These are phyloP conservation scores for Paramecium octaurelia DNA, from an alignment of 73 alveolate species.

Conservation along the genomic window DNA sequence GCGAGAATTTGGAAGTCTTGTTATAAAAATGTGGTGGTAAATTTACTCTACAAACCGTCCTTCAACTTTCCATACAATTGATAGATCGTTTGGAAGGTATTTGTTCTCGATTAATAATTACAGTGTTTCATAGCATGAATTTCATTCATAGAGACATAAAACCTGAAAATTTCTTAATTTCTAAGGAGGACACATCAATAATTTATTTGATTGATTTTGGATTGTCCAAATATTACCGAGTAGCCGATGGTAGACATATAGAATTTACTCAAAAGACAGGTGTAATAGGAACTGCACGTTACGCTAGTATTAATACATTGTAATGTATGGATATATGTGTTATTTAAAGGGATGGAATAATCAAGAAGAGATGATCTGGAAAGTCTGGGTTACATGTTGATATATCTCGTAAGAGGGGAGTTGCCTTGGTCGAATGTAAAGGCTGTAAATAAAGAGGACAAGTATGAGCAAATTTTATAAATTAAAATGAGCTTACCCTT, in stretches of 20 bases:
- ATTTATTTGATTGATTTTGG: conserved; percentile 93
- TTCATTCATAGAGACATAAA: conserved; percentile 85
- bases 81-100: conserved; percentile 53
- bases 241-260: conserved; percentile 75
- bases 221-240: conserved; percentile 83
- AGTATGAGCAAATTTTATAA: conserved; percentile 68
- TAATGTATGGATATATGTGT: not conserved
- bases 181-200: conserved; percentile 67
- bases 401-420: conserved; percentile 70
- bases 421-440: conserved; percentile 74
- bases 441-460: conserved; percentile 64
- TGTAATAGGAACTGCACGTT: conserved; percentile 80
- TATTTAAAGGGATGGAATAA: conserved; percentile 69
- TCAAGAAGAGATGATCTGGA: conserved; percentile 85
- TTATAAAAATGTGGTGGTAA: conserved; percentile 73
- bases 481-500: conserved; percentile 67
- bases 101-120: not conserved
- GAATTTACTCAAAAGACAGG: conserved; percentile 67
- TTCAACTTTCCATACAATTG: conserved; percentile 28
- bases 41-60: conserved; percentile 55
- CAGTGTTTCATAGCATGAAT: conserved; percentile 68
- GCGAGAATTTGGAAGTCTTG: conserved; percentile 87
- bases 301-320: conserved; percentile 69
- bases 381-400: conserved; percentile 72
- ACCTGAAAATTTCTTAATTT: conserved; percentile 85